These are phyloP conservation scores for Magnusiomyces ingens DNA, from an alignment of 1,139 yeast genomes.

Conservation along the genomic window DNA sequence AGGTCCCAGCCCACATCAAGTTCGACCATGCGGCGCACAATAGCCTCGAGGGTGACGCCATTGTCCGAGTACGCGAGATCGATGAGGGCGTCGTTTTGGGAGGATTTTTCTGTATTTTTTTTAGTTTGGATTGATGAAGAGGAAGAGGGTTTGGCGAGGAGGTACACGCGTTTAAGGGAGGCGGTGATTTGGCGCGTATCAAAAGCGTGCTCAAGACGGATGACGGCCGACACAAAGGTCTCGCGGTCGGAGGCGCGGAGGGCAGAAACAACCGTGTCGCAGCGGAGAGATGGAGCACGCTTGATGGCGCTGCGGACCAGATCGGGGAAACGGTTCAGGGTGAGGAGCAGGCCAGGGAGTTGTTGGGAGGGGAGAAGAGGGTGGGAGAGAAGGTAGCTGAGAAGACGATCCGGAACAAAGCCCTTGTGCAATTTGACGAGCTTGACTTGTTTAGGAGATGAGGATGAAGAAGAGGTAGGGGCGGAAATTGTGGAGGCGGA, in stretches of 20 bases:
- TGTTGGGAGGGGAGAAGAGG: conserved; percentile 68
- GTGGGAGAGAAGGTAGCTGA: conserved; percentile 74
- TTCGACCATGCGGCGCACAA: conserved; percentile 36
- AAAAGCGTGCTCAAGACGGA: conserved; percentile 58
- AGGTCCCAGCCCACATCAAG: conserved; percentile 53
- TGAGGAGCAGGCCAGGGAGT: conserved; percentile 48
- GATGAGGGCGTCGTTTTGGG: background rate
- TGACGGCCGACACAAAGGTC: conserved; percentile 61
- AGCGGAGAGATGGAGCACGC: conserved; percentile 60
- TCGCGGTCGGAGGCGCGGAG: conserved; percentile 48
- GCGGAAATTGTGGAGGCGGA: background rate
- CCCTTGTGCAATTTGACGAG: conserved; percentile 2
- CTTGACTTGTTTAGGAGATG: background rate
- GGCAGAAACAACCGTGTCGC: conserved; percentile 56
- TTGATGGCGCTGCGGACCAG: conserved; percentile 75
- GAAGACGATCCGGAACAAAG: conserved; percentile 50
- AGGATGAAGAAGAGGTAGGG: background rate
- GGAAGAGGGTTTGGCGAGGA: conserved; percentile 7
- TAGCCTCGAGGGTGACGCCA: conserved; percentile 15
- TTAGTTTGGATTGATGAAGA: conserved; percentile 6
- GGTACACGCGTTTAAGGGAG: conserved; percentile 20
- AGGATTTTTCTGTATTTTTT: background rate
- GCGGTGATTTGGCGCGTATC: conserved; percentile 28
- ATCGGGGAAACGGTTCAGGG: conserved; percentile 48
- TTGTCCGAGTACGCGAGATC: conserved; percentile 4